Base-by-base conservation (phyloP, 1,284 basidiomycete species). In the Ceratobasidium theobromae region DNA sequence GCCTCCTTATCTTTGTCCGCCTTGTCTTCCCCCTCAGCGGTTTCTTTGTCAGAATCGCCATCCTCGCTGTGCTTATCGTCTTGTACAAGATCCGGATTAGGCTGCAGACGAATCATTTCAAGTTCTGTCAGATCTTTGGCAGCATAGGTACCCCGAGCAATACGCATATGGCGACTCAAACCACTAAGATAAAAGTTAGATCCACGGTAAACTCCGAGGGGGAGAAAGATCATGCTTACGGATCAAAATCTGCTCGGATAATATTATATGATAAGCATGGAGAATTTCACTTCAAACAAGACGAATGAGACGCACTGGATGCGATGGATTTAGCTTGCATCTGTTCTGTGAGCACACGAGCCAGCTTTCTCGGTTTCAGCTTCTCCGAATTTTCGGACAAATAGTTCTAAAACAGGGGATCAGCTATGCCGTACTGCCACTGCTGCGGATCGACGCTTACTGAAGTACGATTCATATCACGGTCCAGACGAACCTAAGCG, bases 271-370 rank as follows among this genome's bases (percentile, higher is more conserved):
- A n/a, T n/a, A n/a, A 53, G 32, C 11, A 32, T 25, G 3, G 14
- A 25, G 25, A 18, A 18, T 23, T 9, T n/a, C 33, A 45, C 8
- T 33, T 21, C 21, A 8, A 18, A 2, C 8, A 9, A 53, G 40
- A 11, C 8, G 54, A 45, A 27, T 16, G 25, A 2, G 4, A 69
- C 69, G 51, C 41, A 70, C 81, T 84, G 6, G 78, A 74, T 33
- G 80, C 81, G 54, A 82, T 77, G 9, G 79, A 78, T 70, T 77
- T 78, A 57, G 79, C 79, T 51, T 77, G 77, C 1, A 78, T 78
- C 28, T 76, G 74, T 71, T 82, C 77, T 0, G 75, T 76, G 68
- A 77, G 70, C 2, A 81, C 73, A 27, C 70, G 57, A 35, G 72
- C 23, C 23, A 70, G 35, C 41, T 70, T 70, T 12, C 67, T 49